Evolutionary conservation across 1,284 basidiomycete species (phyloP).

Genomic region (Sanghuangporus sanghuang): DNA sequence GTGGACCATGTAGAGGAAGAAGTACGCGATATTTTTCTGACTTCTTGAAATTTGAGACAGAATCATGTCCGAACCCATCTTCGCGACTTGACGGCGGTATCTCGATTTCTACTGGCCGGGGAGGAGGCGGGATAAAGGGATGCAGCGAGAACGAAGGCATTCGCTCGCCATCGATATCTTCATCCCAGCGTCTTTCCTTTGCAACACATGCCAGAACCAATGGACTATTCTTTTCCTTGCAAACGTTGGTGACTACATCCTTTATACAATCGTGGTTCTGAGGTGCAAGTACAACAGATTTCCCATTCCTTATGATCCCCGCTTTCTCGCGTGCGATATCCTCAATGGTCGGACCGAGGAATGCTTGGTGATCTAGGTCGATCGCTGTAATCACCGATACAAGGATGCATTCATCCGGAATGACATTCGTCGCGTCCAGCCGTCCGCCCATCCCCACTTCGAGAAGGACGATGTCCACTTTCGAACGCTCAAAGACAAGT

Average conservation of each 20-base stretch:
- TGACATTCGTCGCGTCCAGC: constrained; percentile 90
- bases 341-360: constrained; percentile 74
- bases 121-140: constrained; percentile 35
- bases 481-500: constrained; percentile 58
- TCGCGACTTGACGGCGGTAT: constrained; percentile 21
- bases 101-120: constrained; percentile 35
- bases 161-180: constrained; percentile 30
- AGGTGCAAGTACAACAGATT: constrained; percentile 70
- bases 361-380: constrained; percentile 89
- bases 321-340: constrained; percentile 85
- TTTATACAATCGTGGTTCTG: constrained; percentile 58
- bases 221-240: constrained; percentile 35
- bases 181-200: constrained; percentile 32
- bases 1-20: constrained; percentile 69
- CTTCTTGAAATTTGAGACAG: constrained; percentile 15
- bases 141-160: constrained; percentile 30
- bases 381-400: constrained; percentile 83
- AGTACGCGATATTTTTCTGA: constrained; percentile 32
- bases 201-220: constrained; percentile 34
- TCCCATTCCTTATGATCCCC: constrained; percentile 67
- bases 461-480: constrained; percentile 79
- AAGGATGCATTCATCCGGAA: constrained; percentile 65
- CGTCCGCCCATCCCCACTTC: constrained; percentile 96
- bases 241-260: constrained; percentile 35
- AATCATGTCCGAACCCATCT: constrained; percentile 33